These are phyloP conservation scores for Phalaenopsis aphrodite DNA, from an alignment of 106 monocot genomes.

Conservation along the genomic window DNA sequence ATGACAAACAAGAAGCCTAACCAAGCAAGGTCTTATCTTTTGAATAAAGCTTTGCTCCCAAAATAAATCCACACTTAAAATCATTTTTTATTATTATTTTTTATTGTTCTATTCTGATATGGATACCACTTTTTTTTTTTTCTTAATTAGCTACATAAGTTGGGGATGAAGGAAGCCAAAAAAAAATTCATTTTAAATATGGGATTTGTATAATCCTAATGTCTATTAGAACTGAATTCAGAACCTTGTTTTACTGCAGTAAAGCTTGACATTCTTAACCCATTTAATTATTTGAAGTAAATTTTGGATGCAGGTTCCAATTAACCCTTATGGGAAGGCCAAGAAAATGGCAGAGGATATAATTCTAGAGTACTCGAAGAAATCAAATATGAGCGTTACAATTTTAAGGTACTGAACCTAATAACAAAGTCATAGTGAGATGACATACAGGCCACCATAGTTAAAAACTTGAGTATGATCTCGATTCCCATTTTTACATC, in stretches of 20 bases:
- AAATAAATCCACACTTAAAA: no score
- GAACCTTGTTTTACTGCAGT: neutral
- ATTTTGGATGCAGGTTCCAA: conserved; percentile 29
- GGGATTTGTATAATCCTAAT: neutral
- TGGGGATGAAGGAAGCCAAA: no score
- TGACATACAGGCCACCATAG: neutral
- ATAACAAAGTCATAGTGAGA: neutral
- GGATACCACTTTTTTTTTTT: no score
- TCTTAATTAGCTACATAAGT: no score
- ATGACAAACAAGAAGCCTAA: no score
- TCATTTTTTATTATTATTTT: no score
- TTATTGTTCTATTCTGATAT: no score
- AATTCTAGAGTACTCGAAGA: conserved; percentile 45
- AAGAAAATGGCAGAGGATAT: conserved; percentile 67
- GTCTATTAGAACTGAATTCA: neutral
- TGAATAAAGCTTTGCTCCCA: no score
- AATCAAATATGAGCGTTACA: conserved; percentile 36
- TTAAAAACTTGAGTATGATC: neutral
- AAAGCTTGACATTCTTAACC: neutral
- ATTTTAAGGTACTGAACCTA: conserved; percentile 32
- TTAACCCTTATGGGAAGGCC: conserved; percentile 56
- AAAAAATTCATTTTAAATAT: no score
- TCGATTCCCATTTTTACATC: neutral
- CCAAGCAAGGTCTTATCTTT: no score
- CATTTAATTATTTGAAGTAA: neutral